Conservation (phyloP, 176 grass and related monocot species). For the Avena atlantica region DNA sequence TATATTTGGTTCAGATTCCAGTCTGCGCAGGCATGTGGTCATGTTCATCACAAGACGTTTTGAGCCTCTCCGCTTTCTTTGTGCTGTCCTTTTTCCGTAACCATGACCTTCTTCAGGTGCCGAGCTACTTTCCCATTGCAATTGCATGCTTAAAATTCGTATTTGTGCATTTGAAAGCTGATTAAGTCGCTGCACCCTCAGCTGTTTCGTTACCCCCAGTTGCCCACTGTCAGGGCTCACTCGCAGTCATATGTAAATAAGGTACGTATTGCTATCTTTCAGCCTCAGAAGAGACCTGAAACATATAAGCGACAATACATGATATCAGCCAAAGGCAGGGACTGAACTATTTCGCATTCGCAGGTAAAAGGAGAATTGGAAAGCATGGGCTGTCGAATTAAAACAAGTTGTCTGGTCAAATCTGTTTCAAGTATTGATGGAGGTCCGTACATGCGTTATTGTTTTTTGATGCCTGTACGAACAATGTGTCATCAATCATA, state of each 20-base stretch:
- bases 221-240: background rate
- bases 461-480: background rate
- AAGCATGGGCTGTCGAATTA: slow-evolving; percentile 11
- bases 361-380: slow-evolving; percentile 9
- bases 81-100: background rate
- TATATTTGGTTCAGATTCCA: background rate
- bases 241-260: slow-evolving; percentile 3
- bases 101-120: background rate
- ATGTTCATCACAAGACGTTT: background rate
- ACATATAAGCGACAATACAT: background rate
- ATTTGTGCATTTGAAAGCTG: background rate
- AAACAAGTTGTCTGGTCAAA: background rate
- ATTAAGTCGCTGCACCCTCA: background rate
- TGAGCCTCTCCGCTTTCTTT: background rate
- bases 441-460: background rate
- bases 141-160: background rate
- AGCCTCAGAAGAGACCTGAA: background rate
- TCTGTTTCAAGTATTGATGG: slow-evolving; percentile 11
- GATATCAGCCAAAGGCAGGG: background rate
- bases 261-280: background rate
- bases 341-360: background rate
- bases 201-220: background rate
- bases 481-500: too few relatives aligned
- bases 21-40: background rate
- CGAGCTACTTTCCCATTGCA: background rate